Evolutionary conservation across 352 stramenopile genomes (phyloP), one percentile per base, ranked within the genome.

Genomic region (Thraustotheca clavata): DNA sequence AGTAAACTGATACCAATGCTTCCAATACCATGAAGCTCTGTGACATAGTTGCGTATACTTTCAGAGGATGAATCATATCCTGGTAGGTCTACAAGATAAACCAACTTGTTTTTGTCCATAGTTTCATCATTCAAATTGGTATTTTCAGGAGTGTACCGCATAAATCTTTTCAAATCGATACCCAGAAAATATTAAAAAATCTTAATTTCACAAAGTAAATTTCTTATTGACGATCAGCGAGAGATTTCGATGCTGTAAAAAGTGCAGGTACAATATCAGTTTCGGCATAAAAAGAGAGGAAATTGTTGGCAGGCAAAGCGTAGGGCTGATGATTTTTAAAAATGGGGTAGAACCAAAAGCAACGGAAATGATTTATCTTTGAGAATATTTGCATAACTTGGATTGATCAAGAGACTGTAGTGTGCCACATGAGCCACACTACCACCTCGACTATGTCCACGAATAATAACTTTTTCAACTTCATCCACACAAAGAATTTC

Each of bases 341-440:
- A 59, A 59, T 32, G 49, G 49, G 29, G 49, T 59, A 2, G 49
- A 59, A 2, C 49, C 49, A 39, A 59, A 59, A 29, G 49, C 49
- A 3, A 59, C 49, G 8, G 49, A 59, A 29, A 34, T 32, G 49
- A 59, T 32, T 59, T 59, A 14, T 24, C 18, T 20, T 1, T 59
- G 38, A 20, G 38, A 20, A 43, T 59, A 14, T 59, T 59, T 29
- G 36, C 49, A 32, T 33, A 59, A n/a, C 41, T 59, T 29, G 49
- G 49, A 34, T 59, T 59, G 16, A 24, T 40, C 20, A 20, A n/a
- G 16, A 59, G 27, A 1, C 27, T 46, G 49, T 59, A 59, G 49
- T 59, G 49, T 14, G 27, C 49, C 16, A 59, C 49, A 40, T 59
- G 49, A 14, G 49, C 49, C 16, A 59, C 49, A 32, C 49, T 59